Conservation (phyloP, 768 basidiomycete species). For the Boletus bicolor region DNA sequence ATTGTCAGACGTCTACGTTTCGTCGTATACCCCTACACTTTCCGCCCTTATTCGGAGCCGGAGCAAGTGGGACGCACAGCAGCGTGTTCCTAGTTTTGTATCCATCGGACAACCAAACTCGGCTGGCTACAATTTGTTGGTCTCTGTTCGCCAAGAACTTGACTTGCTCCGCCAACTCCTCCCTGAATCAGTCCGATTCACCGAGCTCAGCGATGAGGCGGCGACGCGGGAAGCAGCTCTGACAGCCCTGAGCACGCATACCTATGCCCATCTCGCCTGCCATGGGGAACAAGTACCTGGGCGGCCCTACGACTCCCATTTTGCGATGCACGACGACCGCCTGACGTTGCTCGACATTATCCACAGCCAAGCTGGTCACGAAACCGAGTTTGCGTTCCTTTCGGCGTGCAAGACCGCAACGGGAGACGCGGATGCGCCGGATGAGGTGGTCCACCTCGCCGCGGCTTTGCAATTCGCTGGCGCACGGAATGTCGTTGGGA, state of each 20-base stretch:
- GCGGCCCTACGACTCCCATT: conserved; percentile 19
- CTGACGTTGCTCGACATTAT: conserved; percentile 26
- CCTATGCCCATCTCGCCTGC: conserved; percentile 28
- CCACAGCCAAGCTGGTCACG: conserved; percentile 1
- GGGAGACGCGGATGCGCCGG: conserved; percentile 22
- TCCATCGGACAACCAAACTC: conserved; percentile 20
- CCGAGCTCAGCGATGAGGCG: conserved; percentile 8
- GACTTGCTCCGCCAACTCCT: conserved; percentile 10
- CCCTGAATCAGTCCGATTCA: conserved; percentile 6
- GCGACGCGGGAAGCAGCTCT: conserved; percentile 15
- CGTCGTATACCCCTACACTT: conserved; percentile 32
- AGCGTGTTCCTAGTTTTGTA: conserved; percentile 6
- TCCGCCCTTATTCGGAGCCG: conserved; percentile 24
- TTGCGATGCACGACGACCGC: conserved; percentile 15
- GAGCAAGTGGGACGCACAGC: background rate
- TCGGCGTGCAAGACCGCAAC: conserved; percentile 31
- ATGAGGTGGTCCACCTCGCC: conserved; percentile 31
- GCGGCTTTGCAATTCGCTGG: conserved; percentile 32
- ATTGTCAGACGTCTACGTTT: conserved; percentile 28
- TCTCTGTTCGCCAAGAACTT: conserved; percentile 14
- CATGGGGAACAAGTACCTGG: conserved; percentile 19
- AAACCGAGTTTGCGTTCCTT: conserved; percentile 29
- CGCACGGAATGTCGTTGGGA: conserved; percentile 28
- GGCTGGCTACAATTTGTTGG: background rate
- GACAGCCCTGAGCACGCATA: conserved; percentile 11